Percentiles rank a stretch among this genome's conserved stretches.
Conservation (phyloP, 345 rosid species). For the Lepidium sativum region DNA sequence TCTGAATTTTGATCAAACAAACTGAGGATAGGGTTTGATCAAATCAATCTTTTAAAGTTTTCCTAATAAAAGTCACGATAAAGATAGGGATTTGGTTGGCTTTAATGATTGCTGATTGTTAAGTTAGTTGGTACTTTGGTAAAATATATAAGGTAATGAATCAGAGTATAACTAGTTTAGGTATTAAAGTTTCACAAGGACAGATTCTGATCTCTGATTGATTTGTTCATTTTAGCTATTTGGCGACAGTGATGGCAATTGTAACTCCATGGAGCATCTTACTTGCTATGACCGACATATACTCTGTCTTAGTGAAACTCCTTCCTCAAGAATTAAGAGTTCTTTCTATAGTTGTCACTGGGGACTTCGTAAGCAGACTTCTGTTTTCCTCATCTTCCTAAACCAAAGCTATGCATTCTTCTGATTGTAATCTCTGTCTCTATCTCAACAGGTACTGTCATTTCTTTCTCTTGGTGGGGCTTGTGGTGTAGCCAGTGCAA, state of each 20-base stretch:
- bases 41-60: neutral
- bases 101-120: neutral
- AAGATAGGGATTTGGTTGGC: neutral
- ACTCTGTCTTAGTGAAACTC: conserved; percentile 39
- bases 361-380: conserved; percentile 46
- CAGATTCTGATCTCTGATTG: neutral
- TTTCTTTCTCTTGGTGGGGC: conserved; percentile 58
- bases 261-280: conserved; percentile 59
- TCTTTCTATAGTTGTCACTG: conserved; percentile 31
- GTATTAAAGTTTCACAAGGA: neutral
- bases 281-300: conserved; percentile 44
- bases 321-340: conserved; percentile 39
- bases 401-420: neutral
- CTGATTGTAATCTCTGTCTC: neutral
- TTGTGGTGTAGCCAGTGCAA: conserved; percentile 47
- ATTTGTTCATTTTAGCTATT: conserved; percentile 33
- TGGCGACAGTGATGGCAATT: conserved; percentile 61
- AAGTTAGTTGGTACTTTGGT: neutral
- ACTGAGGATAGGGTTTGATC: neutral
- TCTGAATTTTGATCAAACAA: neutral
- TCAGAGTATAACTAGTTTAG: neutral
- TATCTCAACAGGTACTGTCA: conserved; percentile 39
- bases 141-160: neutral
- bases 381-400: neutral
- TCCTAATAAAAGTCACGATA: neutral